Conservation (phyloP, 208 protist species). For the Leishmania guyanensis region DNA sequence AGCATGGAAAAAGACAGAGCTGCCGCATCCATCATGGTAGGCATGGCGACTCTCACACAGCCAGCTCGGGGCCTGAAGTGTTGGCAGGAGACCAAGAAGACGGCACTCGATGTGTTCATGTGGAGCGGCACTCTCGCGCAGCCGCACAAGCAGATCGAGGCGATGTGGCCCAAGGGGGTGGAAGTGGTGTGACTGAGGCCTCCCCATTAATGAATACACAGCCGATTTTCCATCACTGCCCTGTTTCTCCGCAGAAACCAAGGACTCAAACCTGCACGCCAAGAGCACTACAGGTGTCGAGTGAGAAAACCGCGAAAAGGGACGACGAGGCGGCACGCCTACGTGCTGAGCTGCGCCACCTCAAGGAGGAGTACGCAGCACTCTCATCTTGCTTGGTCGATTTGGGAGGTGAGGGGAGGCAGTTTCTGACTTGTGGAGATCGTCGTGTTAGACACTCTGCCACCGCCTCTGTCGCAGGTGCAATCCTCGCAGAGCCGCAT, state of each 20-base stretch:
- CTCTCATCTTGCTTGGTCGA: conserved; percentile 5
- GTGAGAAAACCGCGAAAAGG: not conserved
- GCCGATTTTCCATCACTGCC: not conserved
- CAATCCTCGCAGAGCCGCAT: not conserved
- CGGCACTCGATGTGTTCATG: not conserved
- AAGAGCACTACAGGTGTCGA: not conserved
- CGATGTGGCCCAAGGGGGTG: not conserved
- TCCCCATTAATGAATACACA: not conserved
- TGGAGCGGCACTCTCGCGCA: not conserved
- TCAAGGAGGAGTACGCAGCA: conserved; percentile 12
- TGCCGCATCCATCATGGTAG: not conserved
- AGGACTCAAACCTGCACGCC: too few species aligned
- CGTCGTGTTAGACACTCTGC: not conserved
- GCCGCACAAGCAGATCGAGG: not conserved
- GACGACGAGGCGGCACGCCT: conserved; percentile 8
- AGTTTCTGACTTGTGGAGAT: not conserved
- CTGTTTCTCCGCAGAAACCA: not conserved
- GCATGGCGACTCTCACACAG: not conserved
- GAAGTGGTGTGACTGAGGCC: not conserved
- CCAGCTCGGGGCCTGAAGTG: not conserved
- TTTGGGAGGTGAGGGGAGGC: not conserved
- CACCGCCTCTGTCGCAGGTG: not conserved
- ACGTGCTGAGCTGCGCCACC: conserved; percentile 18
- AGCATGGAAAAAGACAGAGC: not conserved
- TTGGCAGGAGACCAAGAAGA: not conserved